Evolutionary conservation across 164 flowering plant species (phyloP), one percentile per base, ranked within the genome.

Genomic region (Vitis riparia): DNA sequence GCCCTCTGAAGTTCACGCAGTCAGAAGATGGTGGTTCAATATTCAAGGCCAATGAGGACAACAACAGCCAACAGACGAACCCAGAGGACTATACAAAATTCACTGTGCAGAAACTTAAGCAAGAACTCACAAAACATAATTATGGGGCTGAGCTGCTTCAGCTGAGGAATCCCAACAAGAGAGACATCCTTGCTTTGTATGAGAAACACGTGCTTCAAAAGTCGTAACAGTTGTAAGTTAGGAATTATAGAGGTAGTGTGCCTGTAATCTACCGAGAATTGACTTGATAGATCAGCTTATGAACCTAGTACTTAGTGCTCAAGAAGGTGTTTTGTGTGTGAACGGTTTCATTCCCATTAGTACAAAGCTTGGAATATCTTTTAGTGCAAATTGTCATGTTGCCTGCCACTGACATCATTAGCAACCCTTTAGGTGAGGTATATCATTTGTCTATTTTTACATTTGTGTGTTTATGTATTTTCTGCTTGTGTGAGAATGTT

Each of bases 11-110:
- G 63, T 27, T 69, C 59, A 29, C 77, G n/a, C 80, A 77, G 8
- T 74, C 91, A 1, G 97, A 92, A 68, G 97, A 93, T 78, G 97
- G 94, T 10, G 94, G 94, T 62, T 92, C 98, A 1, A 75, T 84
- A 15, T 87, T 81, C 50, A 80, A 49, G 66, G 92, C 76, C 16
- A 88, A 83, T 23, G 92, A 85, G 4, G 87, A 84, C 16, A 80
- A 76, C 52, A 68, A 68, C 55, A 90, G 91, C 65, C 83, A 82
- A 63, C 86, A 86, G 62, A 77, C 76, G 1, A 84, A 80, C 49
- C 59, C 81, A 11, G 97, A 84, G 32, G 98, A 93, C 63, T 86
- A 93, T 69, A 88, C 87, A 2, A 93, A 89, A 81, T 87, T 93
- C 65, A 93, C 98, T 0, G 77, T 91, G 13, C 86, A 68, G 79